phyloP scores from a whole-genome alignment of 2,329 filamentous ascomycete species.

The Apiospora rasikravindrae region DNA sequence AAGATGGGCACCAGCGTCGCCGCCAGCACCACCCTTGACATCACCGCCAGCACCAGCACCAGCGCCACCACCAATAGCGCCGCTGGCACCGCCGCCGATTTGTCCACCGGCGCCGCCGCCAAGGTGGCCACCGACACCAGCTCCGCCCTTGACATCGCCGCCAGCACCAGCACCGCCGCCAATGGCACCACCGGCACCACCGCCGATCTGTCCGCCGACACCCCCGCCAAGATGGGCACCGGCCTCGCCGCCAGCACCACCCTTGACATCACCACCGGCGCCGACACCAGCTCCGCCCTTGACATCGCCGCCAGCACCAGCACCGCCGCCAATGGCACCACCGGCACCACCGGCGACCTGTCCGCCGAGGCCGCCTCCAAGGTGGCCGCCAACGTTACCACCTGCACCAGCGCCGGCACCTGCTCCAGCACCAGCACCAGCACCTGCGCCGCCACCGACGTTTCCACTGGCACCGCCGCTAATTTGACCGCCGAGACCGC shows the following conservation, averaged over 20 bases:
- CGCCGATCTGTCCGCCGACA: not conserved
- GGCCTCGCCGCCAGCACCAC: not conserved
- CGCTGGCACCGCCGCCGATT: not conserved
- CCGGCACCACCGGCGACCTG: not conserved
- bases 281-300: not conserved
- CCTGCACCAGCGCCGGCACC: not conserved
- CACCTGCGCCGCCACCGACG: not conserved
- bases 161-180: not conserved
- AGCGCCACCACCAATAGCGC: not conserved
- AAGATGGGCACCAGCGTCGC: not conserved
- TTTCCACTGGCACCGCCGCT: not conserved
- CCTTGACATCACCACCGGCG: not conserved
- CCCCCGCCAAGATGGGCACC: not conserved
- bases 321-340: not conserved
- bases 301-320: not conserved
- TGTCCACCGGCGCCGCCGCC: not conserved
- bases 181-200: not conserved
- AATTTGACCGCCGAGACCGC: not conserved
- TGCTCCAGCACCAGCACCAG: not conserved
- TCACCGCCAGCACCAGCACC: not conserved
- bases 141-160: not conserved
- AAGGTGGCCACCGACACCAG: not conserved
- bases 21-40: not conserved
- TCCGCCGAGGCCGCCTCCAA: not conserved
- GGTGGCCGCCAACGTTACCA: not conserved